Base-by-base conservation (phyloP, 2,329 filamentous ascomycete species). In the Colletotrichum truncatum region DNA sequence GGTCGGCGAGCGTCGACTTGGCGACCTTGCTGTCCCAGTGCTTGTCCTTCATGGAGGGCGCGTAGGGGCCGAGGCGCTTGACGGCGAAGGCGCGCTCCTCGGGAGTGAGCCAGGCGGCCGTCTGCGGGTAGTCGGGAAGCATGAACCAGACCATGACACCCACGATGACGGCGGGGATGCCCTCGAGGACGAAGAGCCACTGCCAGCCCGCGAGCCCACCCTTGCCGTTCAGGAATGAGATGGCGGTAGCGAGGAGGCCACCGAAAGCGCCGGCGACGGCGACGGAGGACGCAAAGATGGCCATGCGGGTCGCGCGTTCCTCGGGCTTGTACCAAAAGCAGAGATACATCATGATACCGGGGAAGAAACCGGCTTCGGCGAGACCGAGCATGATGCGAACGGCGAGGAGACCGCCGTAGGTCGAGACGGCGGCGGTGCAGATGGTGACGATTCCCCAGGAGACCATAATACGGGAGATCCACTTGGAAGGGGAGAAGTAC, bases 321-420 rank as follows among this genome's bases (percentile, higher is more conserved):
- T 85, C 81, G 11, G 85, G 78, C 63, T 85, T 87, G 67, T 90
- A 90, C 86, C 87, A 90, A 80, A 88, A 87, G 1, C 85, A 86
- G 4, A 89, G 76, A 61, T 89, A 86, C 70, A 86, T 88, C 28
- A 85, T 80, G 10, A 87, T 79, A 4, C 82, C 84, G 1, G 85
- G 85, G 64, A 85, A 84, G 48, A 87, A 81, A 5, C 83, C 84
- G 36, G 80, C 81, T 66, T 87, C 85, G 11, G 81, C 77, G 14
- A 87, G 71, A 16, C 85, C 85, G 4, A 87, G 75, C 46, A 85
- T 79, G 69, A 86, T 81, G 23, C 85, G 76, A 12, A 80, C 82
- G 23, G 78, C 76, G 10, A 86, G 71, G 45, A 85, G 77, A 1
- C 82, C 83, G 1, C 76, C 73, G 64, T 84, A 85, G 30, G 79